Conservation (phyloP, 495 filamentous ascomycete genomes). For the Staphylotrichum tortipilum region DNA sequence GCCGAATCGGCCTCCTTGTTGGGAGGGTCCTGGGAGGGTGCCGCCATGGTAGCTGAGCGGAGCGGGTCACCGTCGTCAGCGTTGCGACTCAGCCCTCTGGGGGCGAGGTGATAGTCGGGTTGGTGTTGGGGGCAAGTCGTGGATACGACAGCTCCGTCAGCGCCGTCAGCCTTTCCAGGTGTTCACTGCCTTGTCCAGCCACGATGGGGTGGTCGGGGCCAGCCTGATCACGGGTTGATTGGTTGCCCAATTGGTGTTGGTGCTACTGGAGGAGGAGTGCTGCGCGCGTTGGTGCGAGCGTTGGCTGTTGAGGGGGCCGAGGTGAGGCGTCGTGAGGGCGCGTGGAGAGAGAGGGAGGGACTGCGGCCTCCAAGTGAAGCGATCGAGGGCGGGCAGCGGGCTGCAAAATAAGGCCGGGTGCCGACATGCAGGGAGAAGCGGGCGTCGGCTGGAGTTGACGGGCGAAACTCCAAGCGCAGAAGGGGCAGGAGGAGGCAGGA, state of each 20-base stretch:
- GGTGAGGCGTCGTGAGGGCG: too few relatives aligned
- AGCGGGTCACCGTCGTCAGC: constrained; percentile 14
- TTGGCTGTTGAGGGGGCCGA: too few relatives aligned
- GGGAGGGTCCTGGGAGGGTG: constrained; percentile 9
- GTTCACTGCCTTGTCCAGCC: constrained; percentile 14
- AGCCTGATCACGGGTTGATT: constrained; percentile 3
- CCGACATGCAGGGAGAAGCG: too few relatives aligned
- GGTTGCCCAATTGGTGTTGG: not conserved
- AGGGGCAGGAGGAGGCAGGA: not conserved
- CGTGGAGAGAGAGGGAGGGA: too few relatives aligned
- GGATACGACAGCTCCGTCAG: not conserved
- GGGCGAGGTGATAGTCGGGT: constrained; percentile 4
- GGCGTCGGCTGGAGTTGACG: not conserved
- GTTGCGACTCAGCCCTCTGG: constrained; percentile 11
- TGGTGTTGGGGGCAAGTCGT: not conserved
- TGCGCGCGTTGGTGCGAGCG: not conserved
- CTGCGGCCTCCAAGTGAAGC: too few relatives aligned
- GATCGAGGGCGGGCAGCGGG: too few relatives aligned
- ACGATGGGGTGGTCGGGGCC: not conserved
- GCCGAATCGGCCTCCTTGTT: constrained; percentile 13
- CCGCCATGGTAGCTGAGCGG: constrained; percentile 22
- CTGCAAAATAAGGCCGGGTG: too few relatives aligned
- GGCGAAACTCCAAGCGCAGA: not conserved
- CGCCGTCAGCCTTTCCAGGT: not conserved
- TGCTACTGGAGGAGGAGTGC: not conserved